Conservation (phyloP, 2,329 filamentous ascomycete species). For the Fusarium robinianum region DNA sequence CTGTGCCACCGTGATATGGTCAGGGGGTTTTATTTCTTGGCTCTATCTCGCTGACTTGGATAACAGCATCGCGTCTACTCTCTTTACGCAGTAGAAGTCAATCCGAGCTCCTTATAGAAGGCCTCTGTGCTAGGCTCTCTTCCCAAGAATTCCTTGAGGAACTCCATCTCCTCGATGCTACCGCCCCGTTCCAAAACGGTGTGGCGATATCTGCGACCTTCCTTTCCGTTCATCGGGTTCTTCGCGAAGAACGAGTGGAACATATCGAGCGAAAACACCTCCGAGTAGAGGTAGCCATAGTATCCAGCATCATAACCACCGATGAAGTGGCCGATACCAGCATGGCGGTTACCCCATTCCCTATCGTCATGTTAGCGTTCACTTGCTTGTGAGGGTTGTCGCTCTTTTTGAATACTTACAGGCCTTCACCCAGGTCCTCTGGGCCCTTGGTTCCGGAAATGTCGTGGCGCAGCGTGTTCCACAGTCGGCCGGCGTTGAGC, state of each 20-base stretch:
- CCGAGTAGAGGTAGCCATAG: constrained; percentile 74
- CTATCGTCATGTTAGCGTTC: constrained; percentile 44
- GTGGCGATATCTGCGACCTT: constrained; percentile 77
- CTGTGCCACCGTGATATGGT: background rate
- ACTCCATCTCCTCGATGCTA: constrained; percentile 79
- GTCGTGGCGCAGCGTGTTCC: constrained; percentile 73
- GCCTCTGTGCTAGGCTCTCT: constrained; percentile 76
- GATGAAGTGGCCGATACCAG: constrained; percentile 81
- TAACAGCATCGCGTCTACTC: background rate
- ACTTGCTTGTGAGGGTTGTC: background rate
- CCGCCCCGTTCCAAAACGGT: constrained; percentile 79
- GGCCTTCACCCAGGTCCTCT: constrained; percentile 63
- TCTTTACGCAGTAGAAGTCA: constrained; percentile 29
- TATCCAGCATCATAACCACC: constrained; percentile 86
- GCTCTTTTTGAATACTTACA: constrained; percentile 46
- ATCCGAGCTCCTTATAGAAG: constrained; percentile 78
- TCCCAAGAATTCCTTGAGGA: constrained; percentile 77
- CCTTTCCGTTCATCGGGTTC: constrained; percentile 75
- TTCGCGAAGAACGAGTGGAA: constrained; percentile 79
- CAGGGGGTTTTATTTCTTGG: constrained; percentile 10
- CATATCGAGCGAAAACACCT: constrained; percentile 86
- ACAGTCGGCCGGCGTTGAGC: constrained; percentile 67
- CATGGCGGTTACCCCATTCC: constrained; percentile 76
- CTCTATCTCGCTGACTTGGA: background rate
- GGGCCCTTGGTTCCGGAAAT: constrained; percentile 77